Percentiles rank a stretch among this genome's conserved stretches.
Conservation (phyloP, 768 basidiomycete genomes). For the Tephrocybe rancida region DNA sequence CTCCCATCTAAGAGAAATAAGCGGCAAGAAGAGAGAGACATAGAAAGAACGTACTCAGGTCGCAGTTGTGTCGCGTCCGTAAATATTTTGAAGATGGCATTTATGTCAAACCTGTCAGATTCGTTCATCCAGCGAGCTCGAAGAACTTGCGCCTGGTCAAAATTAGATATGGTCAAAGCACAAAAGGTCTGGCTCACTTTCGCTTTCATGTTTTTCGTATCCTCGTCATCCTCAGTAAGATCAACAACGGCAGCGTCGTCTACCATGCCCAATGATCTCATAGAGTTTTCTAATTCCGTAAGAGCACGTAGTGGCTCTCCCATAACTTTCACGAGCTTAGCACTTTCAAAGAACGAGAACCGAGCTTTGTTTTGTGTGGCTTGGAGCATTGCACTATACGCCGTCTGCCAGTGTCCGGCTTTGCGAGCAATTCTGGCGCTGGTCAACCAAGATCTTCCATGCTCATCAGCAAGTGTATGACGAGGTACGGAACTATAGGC, state of each 20-base stretch:
- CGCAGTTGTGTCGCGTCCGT: constrained; percentile 49
- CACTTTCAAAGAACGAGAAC: constrained; percentile 88
- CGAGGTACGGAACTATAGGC: constrained; percentile 33
- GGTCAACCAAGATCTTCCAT: constrained; percentile 86
- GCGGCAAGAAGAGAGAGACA: constrained; percentile 5
- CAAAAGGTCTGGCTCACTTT: constrained; percentile 51
- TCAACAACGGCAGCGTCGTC: constrained; percentile 51
- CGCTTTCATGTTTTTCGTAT: constrained; percentile 57
- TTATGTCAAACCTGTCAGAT: constrained; percentile 75
- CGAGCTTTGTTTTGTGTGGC: constrained; percentile 72
- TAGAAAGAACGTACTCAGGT: constrained; percentile 43
- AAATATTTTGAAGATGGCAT: constrained; percentile 63
- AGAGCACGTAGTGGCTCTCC: constrained; percentile 86
- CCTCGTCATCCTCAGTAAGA: constrained; percentile 56
- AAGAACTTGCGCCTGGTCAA: constrained; percentile 67
- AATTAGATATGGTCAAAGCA: constrained; percentile 2
- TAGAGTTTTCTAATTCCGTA: constrained; percentile 81
- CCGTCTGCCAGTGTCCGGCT: constrained; percentile 93
- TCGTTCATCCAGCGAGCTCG: constrained; percentile 94
- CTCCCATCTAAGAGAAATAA: constrained; percentile 65
- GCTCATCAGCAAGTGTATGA: constrained; percentile 51
- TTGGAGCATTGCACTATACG: constrained; percentile 94
- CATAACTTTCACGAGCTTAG: constrained; percentile 78
- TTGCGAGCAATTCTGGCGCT: constrained; percentile 97
- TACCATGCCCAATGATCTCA: constrained; percentile 52